Percentiles rank a stretch among this genome's conserved stretches.
Conservation (phyloP, 345 rosid species). For the Gossypium turneri region DNA sequence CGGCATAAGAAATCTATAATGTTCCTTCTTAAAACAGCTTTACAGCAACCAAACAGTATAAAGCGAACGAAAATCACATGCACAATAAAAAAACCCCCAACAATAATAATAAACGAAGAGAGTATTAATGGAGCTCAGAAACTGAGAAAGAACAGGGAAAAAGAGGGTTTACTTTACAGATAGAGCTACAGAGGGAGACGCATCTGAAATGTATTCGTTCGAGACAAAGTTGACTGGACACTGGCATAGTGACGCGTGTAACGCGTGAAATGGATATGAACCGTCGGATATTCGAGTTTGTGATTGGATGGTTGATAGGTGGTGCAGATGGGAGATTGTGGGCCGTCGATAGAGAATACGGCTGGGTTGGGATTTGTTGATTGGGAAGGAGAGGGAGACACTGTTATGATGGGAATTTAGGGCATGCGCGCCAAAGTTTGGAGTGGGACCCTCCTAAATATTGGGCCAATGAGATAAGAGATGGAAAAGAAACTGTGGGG, state of each 20-base stretch:
- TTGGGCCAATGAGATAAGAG: neutral
- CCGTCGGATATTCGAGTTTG: constrained; percentile 18
- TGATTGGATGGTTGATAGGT: too few species aligned
- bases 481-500: constrained; percentile 5
- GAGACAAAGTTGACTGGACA: constrained; percentile 25
- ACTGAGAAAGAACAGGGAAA: constrained; percentile 16
- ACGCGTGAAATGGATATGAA: neutral
- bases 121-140: constrained; percentile 10
- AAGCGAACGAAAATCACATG: neutral
- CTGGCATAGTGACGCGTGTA: constrained; percentile 29
- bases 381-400: neutral
- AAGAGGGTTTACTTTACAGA: constrained; percentile 18
- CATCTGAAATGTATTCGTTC: constrained; percentile 22
- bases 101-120: too few species aligned
- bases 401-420: neutral
- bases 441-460: neutral
- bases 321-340: neutral
- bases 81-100: neutral
- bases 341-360: constrained; percentile 34
- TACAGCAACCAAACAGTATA: neutral
- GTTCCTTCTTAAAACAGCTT: neutral
- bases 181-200: constrained; percentile 6
- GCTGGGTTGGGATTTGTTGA: constrained; percentile 11
- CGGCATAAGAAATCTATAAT: neutral
- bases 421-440: constrained; percentile 24